A percentile compares a stretch with the other conserved stretches of the same genome.
Evolutionary conservation across 306 rosid genomes (phyloP).

Genomic region (Medicago arabica): DNA sequence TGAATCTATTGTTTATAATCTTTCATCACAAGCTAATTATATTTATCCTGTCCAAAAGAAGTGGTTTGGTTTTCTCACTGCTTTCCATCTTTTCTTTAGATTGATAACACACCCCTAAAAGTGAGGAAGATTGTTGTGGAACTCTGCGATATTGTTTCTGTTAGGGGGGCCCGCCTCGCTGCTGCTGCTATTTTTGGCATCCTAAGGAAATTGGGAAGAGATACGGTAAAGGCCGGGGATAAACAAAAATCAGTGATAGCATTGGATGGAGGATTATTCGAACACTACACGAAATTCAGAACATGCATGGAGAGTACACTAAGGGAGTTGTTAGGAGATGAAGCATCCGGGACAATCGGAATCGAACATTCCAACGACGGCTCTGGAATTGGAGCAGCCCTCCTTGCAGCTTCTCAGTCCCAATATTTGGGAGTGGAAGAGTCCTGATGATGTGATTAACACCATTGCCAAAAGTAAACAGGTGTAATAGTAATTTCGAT

Average conservation of each 20-base stretch:
- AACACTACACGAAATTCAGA: conserved; percentile 81
- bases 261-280: conserved; percentile 91
- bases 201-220: conserved; percentile 89
- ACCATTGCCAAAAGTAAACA: conserved; percentile 43
- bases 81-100: conserved; percentile 50
- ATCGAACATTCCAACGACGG: conserved; percentile 83
- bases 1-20: conserved; percentile 20
- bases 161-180: conserved; percentile 85
- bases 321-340: conserved; percentile 80
- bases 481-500: conserved; percentile 38
- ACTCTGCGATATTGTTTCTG: conserved; percentile 78
- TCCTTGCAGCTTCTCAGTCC: conserved; percentile 95
- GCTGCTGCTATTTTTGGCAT: conserved; percentile 89
- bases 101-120: conserved; percentile 73
- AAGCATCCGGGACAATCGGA: conserved; percentile 60
- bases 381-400: conserved; percentile 95
- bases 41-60: not conserved
- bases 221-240: conserved; percentile 64
- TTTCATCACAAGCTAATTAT: not conserved
- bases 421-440: conserved; percentile 70
- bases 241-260: conserved; percentile 80
- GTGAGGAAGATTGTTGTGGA: conserved; percentile 66
- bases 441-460: conserved; percentile 47
- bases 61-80: not conserved
- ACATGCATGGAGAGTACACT: conserved; percentile 76